Conservation (phyloP, 1,284 basidiomycete genomes). For the Coniferiporia sulphurascens region DNA sequence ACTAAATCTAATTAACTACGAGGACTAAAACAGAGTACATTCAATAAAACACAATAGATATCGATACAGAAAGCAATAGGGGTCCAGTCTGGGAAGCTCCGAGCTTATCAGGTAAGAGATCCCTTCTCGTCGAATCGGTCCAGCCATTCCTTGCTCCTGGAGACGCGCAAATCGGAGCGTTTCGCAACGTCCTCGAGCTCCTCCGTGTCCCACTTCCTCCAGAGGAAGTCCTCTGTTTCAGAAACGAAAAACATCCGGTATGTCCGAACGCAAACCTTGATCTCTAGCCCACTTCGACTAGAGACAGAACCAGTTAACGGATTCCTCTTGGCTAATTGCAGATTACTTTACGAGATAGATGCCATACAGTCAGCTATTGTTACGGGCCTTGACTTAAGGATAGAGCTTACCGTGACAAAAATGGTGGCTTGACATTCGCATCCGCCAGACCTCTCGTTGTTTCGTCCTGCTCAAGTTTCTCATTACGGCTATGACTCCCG, state of each 20-base stretch:
- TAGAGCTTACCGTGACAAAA: conserved; percentile 62
- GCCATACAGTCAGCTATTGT: conserved; percentile 27
- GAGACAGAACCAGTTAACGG: conserved; percentile 35
- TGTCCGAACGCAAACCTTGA: conserved; percentile 81
- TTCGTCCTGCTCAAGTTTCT: conserved; percentile 36
- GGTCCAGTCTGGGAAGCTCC: not conserved
- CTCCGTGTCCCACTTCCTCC: conserved; percentile 32
- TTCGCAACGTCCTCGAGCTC: conserved; percentile 29
- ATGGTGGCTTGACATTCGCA: conserved; percentile 59
- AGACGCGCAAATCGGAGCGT: conserved; percentile 22
- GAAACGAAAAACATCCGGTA: conserved; percentile 84
- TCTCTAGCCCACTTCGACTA: conserved; percentile 61
- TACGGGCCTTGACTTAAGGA: not conserved
- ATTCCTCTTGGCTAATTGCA: conserved; percentile 17
- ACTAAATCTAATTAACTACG: not conserved
- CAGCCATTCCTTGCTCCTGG: conserved; percentile 28
- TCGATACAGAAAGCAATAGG: not conserved
- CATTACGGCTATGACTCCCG: not conserved
- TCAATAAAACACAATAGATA: conserved; percentile 2
- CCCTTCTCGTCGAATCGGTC: conserved; percentile 24
- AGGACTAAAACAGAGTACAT: not conserved
- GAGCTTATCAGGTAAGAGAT: conserved; percentile 14
- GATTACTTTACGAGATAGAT: conserved; percentile 32
- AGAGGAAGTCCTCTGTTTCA: conserved; percentile 63
- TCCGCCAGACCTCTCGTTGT: conserved; percentile 47